Evolutionary conservation across 257 asterid species (phyloP), one percentile per base, ranked within the genome.

Genomic region (Nemophila menziesii): DNA sequence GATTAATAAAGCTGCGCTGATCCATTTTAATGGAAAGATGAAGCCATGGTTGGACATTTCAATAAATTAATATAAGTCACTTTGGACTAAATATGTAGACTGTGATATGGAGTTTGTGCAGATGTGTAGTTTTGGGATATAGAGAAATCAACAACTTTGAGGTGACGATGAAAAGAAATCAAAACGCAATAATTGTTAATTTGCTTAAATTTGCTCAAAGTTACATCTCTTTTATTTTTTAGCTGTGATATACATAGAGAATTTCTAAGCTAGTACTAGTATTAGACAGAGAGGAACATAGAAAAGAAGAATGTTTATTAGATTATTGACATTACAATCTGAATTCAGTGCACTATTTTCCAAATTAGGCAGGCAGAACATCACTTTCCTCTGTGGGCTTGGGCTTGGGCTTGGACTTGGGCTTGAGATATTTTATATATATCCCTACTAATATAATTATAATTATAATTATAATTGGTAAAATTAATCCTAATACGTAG

Each of bases 31-130:
- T 11, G 48, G 48, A 20, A 44, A 48, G 12, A 48, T 48, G 44
- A 48, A 48, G 20, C 54, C 44, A 15, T 48, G 49, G 49, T 14
- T 44, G 33, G 49, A 22, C 49, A 22, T 44, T 20, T 33, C 36
- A 5, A 44, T 44, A 34, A 44, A 19, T 23, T 20, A 51, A 16
- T 45, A 45, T 45, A 45, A 45, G 57, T 40, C 16, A 33, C 57
- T 40, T 7, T 51, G 33, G 42, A 51, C 48, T 21, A 51, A 51
- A 41, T 41, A 51, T 10, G 46, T 51, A 1, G 57, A 51, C 16
- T 20, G 20, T 51, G 57, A 51, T 27, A 51, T 39, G 57, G 57
- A 51, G 46, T 51, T 40, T 16, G 57, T 51, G 33, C 42, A 41
- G 23, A 43, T 43, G 5, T 51, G 49, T 21, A 51, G 27, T 26